Evolutionary conservation across 1,284 basidiomycete genomes (phyloP), one percentile per base, ranked within the genome.

Genomic region (Ustilago vetiveriae): DNA sequence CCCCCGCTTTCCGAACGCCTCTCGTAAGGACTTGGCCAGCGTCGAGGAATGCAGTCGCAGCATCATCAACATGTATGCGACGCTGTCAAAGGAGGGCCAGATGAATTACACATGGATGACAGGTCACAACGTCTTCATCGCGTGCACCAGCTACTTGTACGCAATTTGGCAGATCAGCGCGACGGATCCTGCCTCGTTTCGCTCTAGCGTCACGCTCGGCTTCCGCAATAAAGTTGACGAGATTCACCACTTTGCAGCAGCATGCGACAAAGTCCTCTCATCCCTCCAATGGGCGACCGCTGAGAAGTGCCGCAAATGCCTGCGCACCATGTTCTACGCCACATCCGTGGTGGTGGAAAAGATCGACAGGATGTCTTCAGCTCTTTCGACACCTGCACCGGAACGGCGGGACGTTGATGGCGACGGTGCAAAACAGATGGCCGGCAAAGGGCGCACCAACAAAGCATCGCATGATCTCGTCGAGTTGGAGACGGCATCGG

Each of bases 61-160:
- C 63, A 71, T 71, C 58, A 62, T 71, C 68, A 60, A 62, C 47
- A 71, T 67, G 63, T 71, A 71, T n/a, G 68, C 62, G 22, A 58
- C 57, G 13, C 44, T 71, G 19, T 66, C 68, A n/a, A 66, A 63
- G 41, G 68, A 67, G 22, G 63, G 68, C 2, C 68, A 71, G 39
- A 66, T 67, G 62, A 71, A 71, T 41, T 71, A 71, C 37, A 65
- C 63, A 10, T 71, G 63, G 63, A 71, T 71, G 68, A 71, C 68
- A 6, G 68, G 68, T 9, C 68, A 71, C 47, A 67, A 66, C 23
- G 58, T 71, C 39, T 71, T 66, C 23, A 62, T 67, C 41, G 63
- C 58, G 11, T 66, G 68, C 55, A 63, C 63, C 3, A 60, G 56
- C 50, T 67, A 67, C 19, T 51, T 71, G 10, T 71, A 67, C 26